Conservation (phyloP, 352 stramenopile genomes). For the Pythium dissimile region DNA sequence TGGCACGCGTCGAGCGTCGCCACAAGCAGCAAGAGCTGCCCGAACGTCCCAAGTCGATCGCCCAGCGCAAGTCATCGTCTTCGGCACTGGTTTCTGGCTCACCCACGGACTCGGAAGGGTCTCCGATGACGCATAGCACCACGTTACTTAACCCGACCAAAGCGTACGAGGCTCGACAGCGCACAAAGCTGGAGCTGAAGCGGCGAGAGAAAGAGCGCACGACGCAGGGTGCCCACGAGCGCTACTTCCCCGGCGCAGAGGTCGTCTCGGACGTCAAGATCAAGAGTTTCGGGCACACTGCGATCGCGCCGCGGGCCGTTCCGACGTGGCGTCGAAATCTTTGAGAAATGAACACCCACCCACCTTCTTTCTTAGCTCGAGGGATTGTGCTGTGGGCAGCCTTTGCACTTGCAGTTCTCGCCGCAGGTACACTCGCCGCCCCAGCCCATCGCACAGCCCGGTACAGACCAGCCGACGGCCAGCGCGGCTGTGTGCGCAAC, state of each 20-base stretch:
- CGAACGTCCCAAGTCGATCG: conserved; percentile 32
- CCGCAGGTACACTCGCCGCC: conserved; percentile 79
- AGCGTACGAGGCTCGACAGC: conserved; percentile 43
- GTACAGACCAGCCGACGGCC: conserved; percentile 72
- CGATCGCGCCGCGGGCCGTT: conserved; percentile 57
- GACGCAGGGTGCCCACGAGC: conserved; percentile 49
- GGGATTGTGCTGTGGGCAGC: conserved; percentile 78
- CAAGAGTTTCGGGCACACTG: conserved; percentile 66
- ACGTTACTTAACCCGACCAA: conserved; percentile 32
- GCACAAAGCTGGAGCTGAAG: conserved; percentile 47
- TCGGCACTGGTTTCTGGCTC: conserved; percentile 1
- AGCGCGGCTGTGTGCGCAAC: conserved; percentile 76
- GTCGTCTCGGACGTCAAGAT: conserved; percentile 51
- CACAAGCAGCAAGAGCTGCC: conserved; percentile 38
- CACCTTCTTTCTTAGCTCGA: too few relatives aligned
- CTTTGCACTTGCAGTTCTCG: conserved; percentile 70
- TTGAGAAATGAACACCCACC: conserved; percentile 3
- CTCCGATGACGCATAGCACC: background rate
- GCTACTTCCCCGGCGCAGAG: conserved; percentile 44
- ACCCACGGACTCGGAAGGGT: conserved; percentile 14
- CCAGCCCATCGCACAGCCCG: conserved; percentile 74
- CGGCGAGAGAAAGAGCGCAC: conserved; percentile 30
- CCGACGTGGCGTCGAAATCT: conserved; percentile 60
- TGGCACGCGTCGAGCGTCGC: conserved; percentile 35
- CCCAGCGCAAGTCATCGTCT: background rate